Evolutionary conservation across 305 asterid species (phyloP), one percentile per base, ranked within the genome.

Genomic region (Coffea humblotiana): DNA sequence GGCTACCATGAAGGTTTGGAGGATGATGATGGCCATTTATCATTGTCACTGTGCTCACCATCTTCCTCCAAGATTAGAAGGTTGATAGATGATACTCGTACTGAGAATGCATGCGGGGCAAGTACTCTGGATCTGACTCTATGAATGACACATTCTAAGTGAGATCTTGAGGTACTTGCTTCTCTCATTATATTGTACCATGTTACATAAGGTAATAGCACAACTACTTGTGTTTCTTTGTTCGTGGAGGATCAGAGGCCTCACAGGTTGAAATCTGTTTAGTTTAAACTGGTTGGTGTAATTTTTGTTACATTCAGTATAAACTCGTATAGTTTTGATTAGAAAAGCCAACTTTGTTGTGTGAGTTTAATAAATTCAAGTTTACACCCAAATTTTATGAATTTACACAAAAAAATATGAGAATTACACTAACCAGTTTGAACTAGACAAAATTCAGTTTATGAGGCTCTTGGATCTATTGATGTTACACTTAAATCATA

Each of bases 71-170:
- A 79, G 82, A 73, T 14, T 19, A 88, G 82, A 89, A 89, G 80
- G 84, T 25, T 78, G 83, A 82, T 79, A 77, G 88, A 77, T 16
- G 49, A 56, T 25, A 54, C 9, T 58, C 27, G 52, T 54, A 48
- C 35, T 47, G 84, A 87, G 79, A 88, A 79, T 78, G 89, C 82
- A 66, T 86, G 84, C 83, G 83, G 89, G 91, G 88, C 85, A 82
- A 94, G 98, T 92, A 92, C 95, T 89, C 97, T 94, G 75, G 97
- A 92, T 94, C 98, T 94, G 93, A 94, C 97, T 94, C 91, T 94
- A 87, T 94, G 97, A 91, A 92, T 94, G 89, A 61, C 51, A 72
- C 27, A 86, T 91, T 94, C 96, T 93, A 87, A 94, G 97, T 92
- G 95, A 80, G 83, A 80, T 75, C 80, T 68, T 80, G 76, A 80